Conservation (phyloP, 352 stramenopile genomes). For the Globisporangium cederbergense region DNA sequence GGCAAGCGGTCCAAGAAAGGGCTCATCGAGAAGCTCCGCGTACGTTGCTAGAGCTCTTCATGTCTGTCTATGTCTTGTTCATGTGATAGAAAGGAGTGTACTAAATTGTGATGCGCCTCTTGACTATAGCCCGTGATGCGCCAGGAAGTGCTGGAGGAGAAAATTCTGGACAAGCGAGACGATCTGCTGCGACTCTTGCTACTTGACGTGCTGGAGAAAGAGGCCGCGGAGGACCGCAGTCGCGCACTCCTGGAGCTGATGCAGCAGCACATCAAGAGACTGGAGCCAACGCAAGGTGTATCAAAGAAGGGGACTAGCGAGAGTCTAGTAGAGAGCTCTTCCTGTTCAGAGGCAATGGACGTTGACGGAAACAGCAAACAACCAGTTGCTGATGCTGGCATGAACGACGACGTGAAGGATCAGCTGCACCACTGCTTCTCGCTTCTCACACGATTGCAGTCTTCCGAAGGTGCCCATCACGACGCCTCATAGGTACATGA, state of each 20-base stretch:
- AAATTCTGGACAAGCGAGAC: constrained; percentile 38
- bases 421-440: constrained; percentile 3
- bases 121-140: constrained; percentile 26
- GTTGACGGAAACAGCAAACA: background rate
- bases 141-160: constrained; percentile 26
- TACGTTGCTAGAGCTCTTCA: constrained; percentile 18
- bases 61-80: background rate
- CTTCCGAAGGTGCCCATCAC: background rate
- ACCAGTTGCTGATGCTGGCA: background rate
- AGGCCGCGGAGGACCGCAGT: constrained; percentile 32
- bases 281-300: background rate
- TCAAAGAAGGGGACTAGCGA: background rate
- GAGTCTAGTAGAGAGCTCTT: background rate
- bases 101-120: background rate
- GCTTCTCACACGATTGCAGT: background rate
- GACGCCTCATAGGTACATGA: background rate
- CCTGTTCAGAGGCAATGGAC: background rate
- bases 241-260: constrained; percentile 7
- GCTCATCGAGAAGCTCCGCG: constrained; percentile 49
- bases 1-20: constrained; percentile 62
- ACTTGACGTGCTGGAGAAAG: constrained; percentile 27
- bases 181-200: constrained; percentile 37
- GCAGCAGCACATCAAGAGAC: constrained; percentile 7
- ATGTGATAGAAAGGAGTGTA: background rate
- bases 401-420: background rate